phyloP scores from a whole-genome alignment of 805 yeast species.

The Starmerella apis region DNA sequence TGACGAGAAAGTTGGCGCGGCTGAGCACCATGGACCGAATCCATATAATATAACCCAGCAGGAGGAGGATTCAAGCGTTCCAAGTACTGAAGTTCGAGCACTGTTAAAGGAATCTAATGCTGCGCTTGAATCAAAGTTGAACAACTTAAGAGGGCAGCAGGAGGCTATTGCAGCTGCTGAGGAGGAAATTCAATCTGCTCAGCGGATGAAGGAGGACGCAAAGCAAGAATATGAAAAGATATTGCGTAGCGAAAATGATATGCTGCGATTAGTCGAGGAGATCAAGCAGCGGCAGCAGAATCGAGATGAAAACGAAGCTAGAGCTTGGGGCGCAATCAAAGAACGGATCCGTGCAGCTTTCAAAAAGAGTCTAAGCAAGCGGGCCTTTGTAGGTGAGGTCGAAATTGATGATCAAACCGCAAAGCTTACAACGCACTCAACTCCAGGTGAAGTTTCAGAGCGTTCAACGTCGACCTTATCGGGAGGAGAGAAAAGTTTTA shows the following conservation, averaged over 20 bases:
- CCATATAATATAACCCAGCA: background rate
- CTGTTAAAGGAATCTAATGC: background rate
- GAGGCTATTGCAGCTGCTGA: background rate
- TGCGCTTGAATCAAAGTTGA: background rate
- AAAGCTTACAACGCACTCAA: conserved; percentile 26
- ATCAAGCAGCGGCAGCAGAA: background rate
- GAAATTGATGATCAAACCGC: conserved; percentile 43
- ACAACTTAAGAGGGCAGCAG: background rate
- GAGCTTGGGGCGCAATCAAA: conserved; percentile 15
- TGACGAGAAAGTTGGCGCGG: background rate
- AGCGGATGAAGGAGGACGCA: background rate
- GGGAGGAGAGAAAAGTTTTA: conserved; percentile 94
- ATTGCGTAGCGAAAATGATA: background rate
- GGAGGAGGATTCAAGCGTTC: background rate
- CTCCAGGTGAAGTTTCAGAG: conserved; percentile 32
- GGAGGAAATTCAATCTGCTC: background rate
- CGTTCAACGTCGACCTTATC: conserved; percentile 75
- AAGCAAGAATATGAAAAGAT: background rate
- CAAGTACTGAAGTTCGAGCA: background rate
- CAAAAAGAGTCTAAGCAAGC: conserved; percentile 29
- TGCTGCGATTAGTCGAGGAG: background rate
- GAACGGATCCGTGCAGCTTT: conserved; percentile 6
- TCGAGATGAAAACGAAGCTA: conserved; percentile 11
- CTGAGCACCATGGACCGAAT: background rate
- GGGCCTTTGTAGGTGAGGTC: conserved; percentile 68